phyloP scores from a whole-genome alignment of 164 flowering plant genomes.

The Santalum album region DNA sequence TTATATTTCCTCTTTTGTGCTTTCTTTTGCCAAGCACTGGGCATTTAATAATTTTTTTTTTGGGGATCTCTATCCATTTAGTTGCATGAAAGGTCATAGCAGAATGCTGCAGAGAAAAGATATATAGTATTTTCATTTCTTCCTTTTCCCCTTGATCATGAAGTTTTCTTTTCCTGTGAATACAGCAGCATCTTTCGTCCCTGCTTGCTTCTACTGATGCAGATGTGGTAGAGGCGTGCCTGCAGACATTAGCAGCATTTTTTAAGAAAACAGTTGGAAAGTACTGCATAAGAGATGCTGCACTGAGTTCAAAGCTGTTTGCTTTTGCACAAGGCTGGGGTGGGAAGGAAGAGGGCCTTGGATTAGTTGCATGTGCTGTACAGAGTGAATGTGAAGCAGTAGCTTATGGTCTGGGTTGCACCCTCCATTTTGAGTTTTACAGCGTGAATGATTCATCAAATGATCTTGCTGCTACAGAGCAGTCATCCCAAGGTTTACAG shows the following conservation, averaged over 20 bases:
- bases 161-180: constrained; percentile 8
- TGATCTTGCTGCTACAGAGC: constrained; percentile 19
- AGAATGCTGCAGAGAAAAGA: background rate
- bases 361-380: constrained; percentile 62
- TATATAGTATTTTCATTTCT: background rate
- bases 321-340: constrained; percentile 99
- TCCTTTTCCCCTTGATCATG: constrained; percentile 1
- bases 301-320: constrained; percentile 60
- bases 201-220: constrained; percentile 88
- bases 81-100: too few species aligned
- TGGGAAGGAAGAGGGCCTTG: constrained; percentile 90
- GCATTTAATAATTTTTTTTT: too few species aligned
- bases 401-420: constrained; percentile 55
- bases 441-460: constrained; percentile 29
- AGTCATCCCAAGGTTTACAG: constrained; percentile 44
- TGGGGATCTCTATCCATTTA: too few species aligned
- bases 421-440: constrained; percentile 93
- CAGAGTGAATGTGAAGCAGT: constrained; percentile 48
- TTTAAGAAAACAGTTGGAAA: constrained; percentile 77
- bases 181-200: constrained; percentile 81
- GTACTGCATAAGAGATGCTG: constrained; percentile 51
- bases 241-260: constrained; percentile 81
- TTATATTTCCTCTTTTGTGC: too few species aligned
- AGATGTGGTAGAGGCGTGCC: constrained; percentile 81
- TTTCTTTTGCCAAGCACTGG: background rate